phyloP scores from a whole-genome alignment of 345 rosid species.

The Hypericum perforatum region DNA sequence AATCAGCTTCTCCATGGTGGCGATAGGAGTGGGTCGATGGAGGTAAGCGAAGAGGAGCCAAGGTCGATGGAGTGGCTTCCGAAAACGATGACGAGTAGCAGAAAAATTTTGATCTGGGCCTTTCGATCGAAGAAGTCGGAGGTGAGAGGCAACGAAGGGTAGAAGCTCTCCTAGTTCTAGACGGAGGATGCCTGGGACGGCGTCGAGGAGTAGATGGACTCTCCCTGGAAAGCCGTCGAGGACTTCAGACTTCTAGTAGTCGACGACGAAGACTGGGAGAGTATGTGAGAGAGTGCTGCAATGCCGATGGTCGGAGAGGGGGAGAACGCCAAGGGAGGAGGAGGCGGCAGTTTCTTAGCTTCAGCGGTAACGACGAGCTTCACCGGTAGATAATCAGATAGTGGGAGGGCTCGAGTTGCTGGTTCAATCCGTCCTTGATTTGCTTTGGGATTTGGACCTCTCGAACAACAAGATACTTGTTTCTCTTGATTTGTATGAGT shows the following conservation, averaged over 20 bases:
- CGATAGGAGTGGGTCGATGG: no score
- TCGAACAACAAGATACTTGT: no score
- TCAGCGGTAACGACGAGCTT: slow-evolving; percentile 28
- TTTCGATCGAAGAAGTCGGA: slow-evolving; percentile 64
- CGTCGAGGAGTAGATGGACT: slow-evolving; percentile 56
- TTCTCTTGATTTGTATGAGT: no score
- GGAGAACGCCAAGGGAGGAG: slow-evolving; percentile 19
- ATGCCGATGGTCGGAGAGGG: slow-evolving; percentile 32
- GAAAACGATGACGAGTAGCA: no score
- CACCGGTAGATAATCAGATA: no score
- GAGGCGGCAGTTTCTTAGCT: slow-evolving; percentile 16
- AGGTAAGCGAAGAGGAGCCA: no score
- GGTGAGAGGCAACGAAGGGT: slow-evolving; percentile 91
- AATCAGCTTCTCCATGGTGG: no score
- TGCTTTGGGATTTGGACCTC: no score
- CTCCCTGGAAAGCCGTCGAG: slow-evolving; percentile 62
- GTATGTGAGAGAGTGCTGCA: slow-evolving; percentile 68
- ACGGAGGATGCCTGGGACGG: slow-evolving; percentile 90
- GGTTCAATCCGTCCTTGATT: no score
- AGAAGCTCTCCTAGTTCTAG: slow-evolving; percentile 95
- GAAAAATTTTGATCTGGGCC: no score
- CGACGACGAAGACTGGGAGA: slow-evolving; percentile 79
- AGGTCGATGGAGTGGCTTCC: no score
- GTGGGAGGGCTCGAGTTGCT: no score
- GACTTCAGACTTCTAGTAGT: slow-evolving; percentile 38